Conservation (phyloP, 2,329 filamentous ascomycete genomes). For the Trichoderma endophyticum region DNA sequence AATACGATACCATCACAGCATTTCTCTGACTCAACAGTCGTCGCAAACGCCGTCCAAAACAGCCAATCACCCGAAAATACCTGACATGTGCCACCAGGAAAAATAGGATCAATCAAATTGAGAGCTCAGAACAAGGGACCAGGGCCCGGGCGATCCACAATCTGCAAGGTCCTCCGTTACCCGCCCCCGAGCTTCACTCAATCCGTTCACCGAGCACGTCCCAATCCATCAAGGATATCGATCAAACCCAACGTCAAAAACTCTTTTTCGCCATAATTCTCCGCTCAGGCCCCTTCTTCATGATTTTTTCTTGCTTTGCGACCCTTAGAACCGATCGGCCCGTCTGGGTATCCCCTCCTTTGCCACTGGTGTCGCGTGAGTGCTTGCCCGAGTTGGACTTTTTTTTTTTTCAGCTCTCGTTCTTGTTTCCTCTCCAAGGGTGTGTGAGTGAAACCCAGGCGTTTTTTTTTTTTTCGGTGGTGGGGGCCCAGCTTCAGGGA, state of each 20-base stretch:
- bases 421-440: background rate
- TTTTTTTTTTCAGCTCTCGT: background rate
- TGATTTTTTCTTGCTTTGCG: background rate
- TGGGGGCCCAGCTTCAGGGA: background rate
- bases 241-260: background rate
- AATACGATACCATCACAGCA: background rate
- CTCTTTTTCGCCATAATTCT: background rate
- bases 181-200: background rate
- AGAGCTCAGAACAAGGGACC: background rate
- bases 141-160: background rate
- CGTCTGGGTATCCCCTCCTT: background rate
- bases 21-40: background rate
- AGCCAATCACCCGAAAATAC: background rate
- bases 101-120: background rate
- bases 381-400: background rate
- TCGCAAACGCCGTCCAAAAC: background rate
- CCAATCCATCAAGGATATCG: background rate
- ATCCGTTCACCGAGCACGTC: constrained; percentile 9
- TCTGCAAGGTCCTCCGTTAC: constrained; percentile 10
- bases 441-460: background rate
- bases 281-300: background rate
- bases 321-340: background rate
- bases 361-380: constrained; percentile 14
- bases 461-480: background rate
- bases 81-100: background rate